Evolutionary conservation across 768 basidiomycete genomes (phyloP), one percentile per base, ranked within the genome.

Genomic region (Boletus subcaerulescens): DNA sequence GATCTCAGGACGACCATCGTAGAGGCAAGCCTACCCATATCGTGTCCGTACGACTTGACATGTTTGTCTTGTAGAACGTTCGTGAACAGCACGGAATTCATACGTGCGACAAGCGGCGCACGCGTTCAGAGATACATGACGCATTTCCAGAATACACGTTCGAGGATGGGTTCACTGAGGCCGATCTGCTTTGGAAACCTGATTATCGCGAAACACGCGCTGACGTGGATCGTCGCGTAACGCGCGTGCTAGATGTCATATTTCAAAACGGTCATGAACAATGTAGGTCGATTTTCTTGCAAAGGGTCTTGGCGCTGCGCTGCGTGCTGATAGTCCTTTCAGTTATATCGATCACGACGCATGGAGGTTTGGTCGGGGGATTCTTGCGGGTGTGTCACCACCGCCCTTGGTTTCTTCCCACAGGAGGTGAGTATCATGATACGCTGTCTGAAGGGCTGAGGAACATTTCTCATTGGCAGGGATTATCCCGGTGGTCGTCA

Each of bases 271-370:
- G 42, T 35, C 15, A 22, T 11, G 39, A 48, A 20, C 31, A 42
- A 24, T 42, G 52, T 53, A 32, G 22, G 32, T 3, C 35, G 29
- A n/a, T 32, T 39, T 31, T 17, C 9, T 29, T n/a, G 22, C 2
- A 15, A 17, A 15, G 3, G 13, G 4, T 51, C 20, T 14, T 5
- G n/a, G 42, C 3, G 17, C 13, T 36, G 13, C 5, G n/a, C 4
- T 47, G 15, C 18, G 39, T 31, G 11, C 42, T 45, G 11, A 41
- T 46, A 17, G 7, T 9, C 17, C 26, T 17, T 20, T 31, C 24
- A 89, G 88, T 80, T 54, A 77, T 89, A 18, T 84, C 85, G 12
- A 77, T 88, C 49, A 85, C 85, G 1, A 74, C 81, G 0, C 88
- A 91, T 64, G 76, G 80, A 12, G 87, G 85, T 0, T 78, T 84